A percentile compares a stretch with the other conserved stretches of the same genome.
Evolutionary conservation across 441 rosid genomes (phyloP).

Genomic region (Metrosideros polymorpha): DNA sequence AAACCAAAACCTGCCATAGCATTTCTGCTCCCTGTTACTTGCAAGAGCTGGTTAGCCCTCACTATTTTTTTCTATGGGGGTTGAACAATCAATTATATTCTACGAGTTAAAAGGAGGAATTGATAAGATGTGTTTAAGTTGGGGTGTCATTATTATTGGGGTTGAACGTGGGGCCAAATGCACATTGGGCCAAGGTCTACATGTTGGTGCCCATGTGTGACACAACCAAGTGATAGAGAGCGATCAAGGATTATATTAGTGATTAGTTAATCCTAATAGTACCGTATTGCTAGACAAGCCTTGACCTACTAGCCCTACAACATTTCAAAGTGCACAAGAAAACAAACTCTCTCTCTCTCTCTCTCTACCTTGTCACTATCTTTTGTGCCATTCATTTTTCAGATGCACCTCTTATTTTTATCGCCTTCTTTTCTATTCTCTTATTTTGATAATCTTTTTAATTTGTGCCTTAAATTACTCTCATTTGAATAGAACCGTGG

Average conservation of each 20-base stretch:
- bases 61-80: not conserved
- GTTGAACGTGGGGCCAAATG: constrained; percentile 27
- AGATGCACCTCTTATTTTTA: constrained; percentile 17
- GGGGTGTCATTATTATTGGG: constrained; percentile 26
- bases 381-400: constrained; percentile 36
- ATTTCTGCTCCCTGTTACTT: not conserved
- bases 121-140: constrained; percentile 9
- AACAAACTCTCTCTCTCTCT: not conserved
- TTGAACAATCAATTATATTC: not conserved
- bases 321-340: constrained; percentile 2
- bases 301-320: constrained; percentile 26
- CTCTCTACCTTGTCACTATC: constrained; percentile 28
- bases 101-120: not conserved
- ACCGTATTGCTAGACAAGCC: constrained; percentile 30
- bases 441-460: not conserved
- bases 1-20: not conserved
- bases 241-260: constrained; percentile 18
- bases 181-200: constrained; percentile 37
- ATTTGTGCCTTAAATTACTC: not conserved
- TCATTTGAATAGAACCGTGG: not conserved
- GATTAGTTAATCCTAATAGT: constrained; percentile 19
- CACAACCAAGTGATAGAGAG: constrained; percentile 28
- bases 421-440: not conserved
- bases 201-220: constrained; percentile 40
- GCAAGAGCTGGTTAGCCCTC: not conserved